Evolutionary conservation across 768 basidiomycete species (phyloP).

Genomic region (Chalciporus pseudorubinellus): DNA sequence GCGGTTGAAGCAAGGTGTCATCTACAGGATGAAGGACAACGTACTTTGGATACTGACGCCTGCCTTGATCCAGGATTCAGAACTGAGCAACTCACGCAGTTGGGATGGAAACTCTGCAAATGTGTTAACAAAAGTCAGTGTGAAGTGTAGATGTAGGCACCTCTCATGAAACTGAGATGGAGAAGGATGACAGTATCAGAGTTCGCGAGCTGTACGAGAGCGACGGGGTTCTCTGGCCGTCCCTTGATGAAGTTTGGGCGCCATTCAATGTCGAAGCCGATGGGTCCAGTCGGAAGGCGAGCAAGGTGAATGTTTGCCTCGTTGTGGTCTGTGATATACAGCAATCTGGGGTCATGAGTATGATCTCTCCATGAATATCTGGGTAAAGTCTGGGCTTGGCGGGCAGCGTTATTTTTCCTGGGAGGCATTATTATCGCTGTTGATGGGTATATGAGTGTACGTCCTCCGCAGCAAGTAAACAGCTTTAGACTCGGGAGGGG

Average conservation of each 20-base stretch:
- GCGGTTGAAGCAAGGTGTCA: constrained; percentile 1
- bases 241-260: constrained; percentile 58
- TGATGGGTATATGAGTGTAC: background rate
- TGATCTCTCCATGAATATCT: constrained; percentile 23
- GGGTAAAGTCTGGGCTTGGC: constrained; percentile 3
- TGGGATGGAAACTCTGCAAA: constrained; percentile 50
- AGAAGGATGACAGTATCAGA: constrained; percentile 55
- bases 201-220: constrained; percentile 71
- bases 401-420: background rate
- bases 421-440: background rate
- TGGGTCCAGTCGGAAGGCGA: constrained; percentile 21
- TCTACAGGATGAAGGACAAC: constrained; percentile 8
- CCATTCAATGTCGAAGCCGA: constrained; percentile 84
- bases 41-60: constrained; percentile 75
- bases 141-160: constrained; percentile 20
- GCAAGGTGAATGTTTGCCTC: constrained; percentile 22
- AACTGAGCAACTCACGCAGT: constrained; percentile 51
- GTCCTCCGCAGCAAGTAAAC: background rate
- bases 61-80: constrained; percentile 56
- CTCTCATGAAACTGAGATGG: constrained; percentile 60
- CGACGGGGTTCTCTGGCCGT: constrained; percentile 58
- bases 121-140: constrained; percentile 5
- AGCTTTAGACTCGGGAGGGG: constrained; percentile 2
- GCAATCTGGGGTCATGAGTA: constrained; percentile 18
- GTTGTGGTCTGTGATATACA: constrained; percentile 35